These are phyloP conservation scores for Ogataea allantospora DNA, from an alignment of 805 yeast genomes.

Conservation along the genomic window DNA sequence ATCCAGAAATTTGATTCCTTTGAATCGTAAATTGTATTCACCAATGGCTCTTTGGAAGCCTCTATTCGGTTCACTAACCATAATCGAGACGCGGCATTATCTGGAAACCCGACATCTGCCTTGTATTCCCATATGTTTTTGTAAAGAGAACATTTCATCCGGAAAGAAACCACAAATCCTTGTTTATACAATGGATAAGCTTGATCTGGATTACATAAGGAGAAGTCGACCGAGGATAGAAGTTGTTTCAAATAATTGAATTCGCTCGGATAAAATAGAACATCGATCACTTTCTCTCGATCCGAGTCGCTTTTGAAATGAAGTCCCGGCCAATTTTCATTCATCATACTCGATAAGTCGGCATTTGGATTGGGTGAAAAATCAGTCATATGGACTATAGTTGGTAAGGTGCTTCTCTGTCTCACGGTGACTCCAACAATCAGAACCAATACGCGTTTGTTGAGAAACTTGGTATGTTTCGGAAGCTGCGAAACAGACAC, in stretches of 20 bases:
- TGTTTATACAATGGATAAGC: conserved; percentile 1
- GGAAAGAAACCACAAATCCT: conserved; percentile 11
- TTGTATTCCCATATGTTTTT: conserved; percentile 8
- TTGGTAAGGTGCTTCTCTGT: conserved; percentile 13
- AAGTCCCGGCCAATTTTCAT: conserved; percentile 1
- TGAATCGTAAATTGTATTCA: conserved; percentile 3
- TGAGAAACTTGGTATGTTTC: conserved; percentile 1
- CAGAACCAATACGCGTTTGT: conserved; percentile 18
- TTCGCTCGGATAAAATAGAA: conserved; percentile 7
- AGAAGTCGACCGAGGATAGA: background rate
- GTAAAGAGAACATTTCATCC: conserved; percentile 11
- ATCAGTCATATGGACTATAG: conserved; percentile 25
- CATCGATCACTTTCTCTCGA: conserved; percentile 5
- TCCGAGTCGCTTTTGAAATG: conserved; percentile 1
- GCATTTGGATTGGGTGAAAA: conserved; percentile 12
- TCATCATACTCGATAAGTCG: conserved; percentile 1
- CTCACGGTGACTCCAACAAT: conserved; percentile 23
- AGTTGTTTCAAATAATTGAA: background rate
- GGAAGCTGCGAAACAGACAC: conserved; percentile 9
- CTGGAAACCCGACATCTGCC: conserved; percentile 8
- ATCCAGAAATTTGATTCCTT: background rate
- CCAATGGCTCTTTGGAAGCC: conserved; percentile 1
- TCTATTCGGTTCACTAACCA: conserved; percentile 4
- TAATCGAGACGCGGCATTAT: background rate
- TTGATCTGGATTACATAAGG: background rate